A percentile compares a stretch with the other conserved stretches of the same genome.
Evolutionary conservation across 441 rosid genomes (phyloP).

Genomic region (Lepidium campestre): DNA sequence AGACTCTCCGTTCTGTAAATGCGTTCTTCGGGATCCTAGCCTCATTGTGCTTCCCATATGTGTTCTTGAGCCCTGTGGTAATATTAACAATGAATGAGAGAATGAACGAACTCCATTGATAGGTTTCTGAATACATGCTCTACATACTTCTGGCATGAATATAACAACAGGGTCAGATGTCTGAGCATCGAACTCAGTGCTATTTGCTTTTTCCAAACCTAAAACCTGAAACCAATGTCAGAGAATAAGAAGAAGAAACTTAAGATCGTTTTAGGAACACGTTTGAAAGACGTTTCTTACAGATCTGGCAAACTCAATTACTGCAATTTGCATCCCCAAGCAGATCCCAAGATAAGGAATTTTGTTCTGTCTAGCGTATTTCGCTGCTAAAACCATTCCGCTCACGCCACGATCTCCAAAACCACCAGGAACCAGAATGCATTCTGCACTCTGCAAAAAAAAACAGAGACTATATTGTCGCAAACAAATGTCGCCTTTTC

Average conservation of each 20-base stretch:
- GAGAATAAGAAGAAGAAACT: slow-evolving; percentile 2
- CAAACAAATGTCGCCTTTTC: background rate
- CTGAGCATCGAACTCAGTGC: slow-evolving; percentile 55
- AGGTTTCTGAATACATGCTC: slow-evolving; percentile 1
- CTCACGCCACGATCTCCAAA: slow-evolving; percentile 78
- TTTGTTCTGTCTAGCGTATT: slow-evolving; percentile 64
- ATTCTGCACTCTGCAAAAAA: slow-evolving; percentile 54
- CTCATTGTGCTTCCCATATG: slow-evolving; percentile 91
- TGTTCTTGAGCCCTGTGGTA: slow-evolving; percentile 60
- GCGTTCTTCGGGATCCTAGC: slow-evolving; percentile 67
- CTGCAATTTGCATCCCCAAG: slow-evolving; percentile 80
- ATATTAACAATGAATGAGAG: slow-evolving; percentile 5
- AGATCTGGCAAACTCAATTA: slow-evolving; percentile 69
- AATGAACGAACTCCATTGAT: background rate
- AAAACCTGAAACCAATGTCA: slow-evolving; percentile 45
- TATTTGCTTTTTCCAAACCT: slow-evolving; percentile 60
- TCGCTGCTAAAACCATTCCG: slow-evolving; percentile 77
- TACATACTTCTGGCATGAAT: slow-evolving; percentile 70
- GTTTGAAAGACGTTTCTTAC: slow-evolving; percentile 35
- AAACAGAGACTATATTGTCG: background rate
- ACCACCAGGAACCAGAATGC: slow-evolving; percentile 73
- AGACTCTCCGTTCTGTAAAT: slow-evolving; percentile 49
- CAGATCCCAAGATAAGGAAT: slow-evolving; percentile 78
- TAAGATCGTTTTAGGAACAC: background rate
- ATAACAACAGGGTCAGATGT: slow-evolving; percentile 58